phyloP scores from a whole-genome alignment of 106 monocot genomes.

The Allium fistulosum region DNA sequence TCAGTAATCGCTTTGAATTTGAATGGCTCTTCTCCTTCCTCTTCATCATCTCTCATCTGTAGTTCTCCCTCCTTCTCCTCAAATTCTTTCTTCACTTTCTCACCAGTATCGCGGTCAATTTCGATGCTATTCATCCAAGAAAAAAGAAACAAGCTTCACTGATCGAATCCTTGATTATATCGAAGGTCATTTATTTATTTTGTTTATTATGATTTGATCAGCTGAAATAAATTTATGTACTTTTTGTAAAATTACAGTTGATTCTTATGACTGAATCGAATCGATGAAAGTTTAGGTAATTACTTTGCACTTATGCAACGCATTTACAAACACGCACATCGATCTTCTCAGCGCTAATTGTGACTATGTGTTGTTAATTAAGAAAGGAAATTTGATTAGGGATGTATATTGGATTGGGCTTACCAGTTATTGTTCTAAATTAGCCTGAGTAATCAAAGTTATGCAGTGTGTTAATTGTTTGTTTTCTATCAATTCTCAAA shows the following conservation, averaged over 20 bases:
- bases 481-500: too few relatives aligned
- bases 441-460: too few relatives aligned
- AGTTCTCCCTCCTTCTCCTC: neutral
- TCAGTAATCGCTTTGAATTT: too few relatives aligned
- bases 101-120: neutral
- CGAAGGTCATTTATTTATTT: conserved; percentile 40
- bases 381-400: too few relatives aligned
- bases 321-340: neutral
- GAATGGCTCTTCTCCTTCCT: too few relatives aligned
- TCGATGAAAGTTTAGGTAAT: too few relatives aligned
- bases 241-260: neutral
- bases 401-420: too few relatives aligned
- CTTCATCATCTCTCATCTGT: too few relatives aligned
- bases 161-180: conserved; percentile 93
- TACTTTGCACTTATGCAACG: neutral
- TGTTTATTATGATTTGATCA: neutral
- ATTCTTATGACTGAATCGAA: too few relatives aligned
- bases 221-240: neutral
- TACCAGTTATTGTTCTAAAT: too few relatives aligned
- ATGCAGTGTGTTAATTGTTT: too few relatives aligned
- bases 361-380: neutral
- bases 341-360: neutral
- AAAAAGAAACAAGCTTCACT: conserved; percentile 54
- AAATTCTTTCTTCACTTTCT: neutral
- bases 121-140: conserved; percentile 26